Percentiles rank a stretch among this genome's conserved stretches.
Conservation (phyloP, 352 stramenopile genomes). For the Phytophthora megakarya region DNA sequence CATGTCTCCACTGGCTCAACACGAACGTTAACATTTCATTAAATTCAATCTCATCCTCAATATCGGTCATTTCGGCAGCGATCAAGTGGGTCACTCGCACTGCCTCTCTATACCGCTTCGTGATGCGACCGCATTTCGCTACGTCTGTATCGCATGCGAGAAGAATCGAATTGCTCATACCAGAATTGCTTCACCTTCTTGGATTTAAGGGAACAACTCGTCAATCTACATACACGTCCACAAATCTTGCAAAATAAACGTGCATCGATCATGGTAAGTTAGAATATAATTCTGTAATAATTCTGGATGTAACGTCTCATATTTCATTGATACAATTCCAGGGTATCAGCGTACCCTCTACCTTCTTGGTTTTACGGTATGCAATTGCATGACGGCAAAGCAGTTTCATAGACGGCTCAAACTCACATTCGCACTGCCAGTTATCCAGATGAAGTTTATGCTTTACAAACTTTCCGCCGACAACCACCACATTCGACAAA, state of each 20-base stretch:
- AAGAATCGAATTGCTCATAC: background rate
- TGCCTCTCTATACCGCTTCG: slow-evolving; percentile 27
- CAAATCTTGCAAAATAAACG: too few relatives aligned
- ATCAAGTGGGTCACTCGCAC: slow-evolving; percentile 21
- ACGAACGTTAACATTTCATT: slow-evolving; percentile 17
- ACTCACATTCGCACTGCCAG: background rate
- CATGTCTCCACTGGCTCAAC: slow-evolving; percentile 17
- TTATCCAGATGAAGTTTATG: slow-evolving; percentile 2
- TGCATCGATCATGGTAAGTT: too few relatives aligned
- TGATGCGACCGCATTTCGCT: too few relatives aligned
- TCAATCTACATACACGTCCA: too few relatives aligned
- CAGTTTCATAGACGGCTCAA: background rate
- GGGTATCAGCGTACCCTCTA: slow-evolving; percentile 8
- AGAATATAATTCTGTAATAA: background rate
- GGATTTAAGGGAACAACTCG: background rate
- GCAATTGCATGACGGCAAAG: slow-evolving; percentile 28
- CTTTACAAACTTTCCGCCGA: background rate
- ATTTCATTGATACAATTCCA: slow-evolving; percentile 7
- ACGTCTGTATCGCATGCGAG: too few relatives aligned
- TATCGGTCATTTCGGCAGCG: slow-evolving; percentile 23
- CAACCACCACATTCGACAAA: too few relatives aligned
- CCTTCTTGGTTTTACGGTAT: slow-evolving; percentile 2
- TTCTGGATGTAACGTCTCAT: too few relatives aligned
- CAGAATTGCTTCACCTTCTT: background rate
- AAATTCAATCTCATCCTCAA: slow-evolving; percentile 23